Evolutionary conservation across 2,329 filamentous ascomycete genomes (phyloP), one percentile per base, ranked within the genome.

Genomic region (Lachnellula subtilissima): DNA sequence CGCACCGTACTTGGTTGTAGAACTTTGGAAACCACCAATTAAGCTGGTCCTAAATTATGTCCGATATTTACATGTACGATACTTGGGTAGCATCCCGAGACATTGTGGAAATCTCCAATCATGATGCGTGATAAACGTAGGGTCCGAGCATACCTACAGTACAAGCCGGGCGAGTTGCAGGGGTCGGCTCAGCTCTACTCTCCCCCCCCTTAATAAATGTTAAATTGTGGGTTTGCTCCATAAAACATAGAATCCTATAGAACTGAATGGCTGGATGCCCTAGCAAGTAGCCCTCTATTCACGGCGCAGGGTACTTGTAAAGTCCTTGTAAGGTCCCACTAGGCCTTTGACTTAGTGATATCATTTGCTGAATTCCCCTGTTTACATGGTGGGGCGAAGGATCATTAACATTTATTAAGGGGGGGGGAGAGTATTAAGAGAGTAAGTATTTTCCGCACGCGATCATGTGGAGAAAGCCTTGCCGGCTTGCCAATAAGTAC

Each of bases 81-180:
- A 37, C 50, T 46, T 45, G 50, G 17, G 32, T 45, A 25, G 39
- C 39, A 28, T 14, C 22, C 22, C 22, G 40, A 32, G 12, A 52
- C 8, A 52, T 52, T 52, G 50, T 52, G 40, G 50, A 52, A 52
- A 37, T 52, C 45, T 52, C 50, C 50, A 52, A 52, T 52, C 50
- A 52, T 52, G 40, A 52, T 52, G 50, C 40, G 37, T 46, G 25
- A 19, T 25, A 35, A 23, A 45, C 50, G 36, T 23, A 25, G 50
- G 42, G 35, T 46, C 37, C 36, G 37, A 52, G 49, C 49, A 52
- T 22, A 22, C 22, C 22, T 22, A 22, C 22, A 22, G 22, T 52
- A 52, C 49, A 40, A 52, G 36, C 49, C 37, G 49, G 49, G 49
- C 49, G 49, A 42, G 35, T 22, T 52, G 49, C 37, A 40, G 42